Conservation (phyloP, 1,139 yeast genomes). For the Suhomyces taliae region DNA sequence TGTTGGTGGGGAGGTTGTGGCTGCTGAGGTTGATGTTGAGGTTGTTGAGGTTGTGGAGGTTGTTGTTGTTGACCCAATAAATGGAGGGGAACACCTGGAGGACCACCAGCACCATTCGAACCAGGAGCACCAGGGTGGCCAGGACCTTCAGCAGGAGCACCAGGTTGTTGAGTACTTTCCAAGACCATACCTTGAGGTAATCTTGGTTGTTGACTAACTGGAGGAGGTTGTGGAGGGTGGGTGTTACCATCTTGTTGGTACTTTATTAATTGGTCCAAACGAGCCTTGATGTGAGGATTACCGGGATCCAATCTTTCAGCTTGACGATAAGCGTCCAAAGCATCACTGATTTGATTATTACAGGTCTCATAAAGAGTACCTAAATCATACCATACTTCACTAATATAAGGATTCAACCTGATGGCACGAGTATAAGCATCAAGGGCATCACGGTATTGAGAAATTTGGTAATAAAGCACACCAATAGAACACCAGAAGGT, state of each 20-base stretch:
- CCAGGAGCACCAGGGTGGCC: conserved; percentile 8
- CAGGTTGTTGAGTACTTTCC: conserved; percentile 43
- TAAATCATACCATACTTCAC: conserved; percentile 98
- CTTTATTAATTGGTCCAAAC: conserved; percentile 80
- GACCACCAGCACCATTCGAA: conserved; percentile 6
- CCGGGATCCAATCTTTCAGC: conserved; percentile 95
- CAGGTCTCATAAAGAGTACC: conserved; percentile 97
- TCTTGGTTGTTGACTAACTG: conserved; percentile 58
- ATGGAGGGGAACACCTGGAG: conserved; percentile 11
- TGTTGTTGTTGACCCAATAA: conserved; percentile 7
- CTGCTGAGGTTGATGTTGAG: background rate
- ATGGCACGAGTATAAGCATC: conserved; percentile 98
- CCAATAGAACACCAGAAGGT: conserved; percentile 99
- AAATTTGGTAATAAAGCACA: conserved; percentile 90
- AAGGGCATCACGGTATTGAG: conserved; percentile 93
- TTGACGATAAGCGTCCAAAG: conserved; percentile 93
- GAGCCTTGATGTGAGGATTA: conserved; percentile 89
- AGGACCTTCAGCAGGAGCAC: conserved; percentile 11
- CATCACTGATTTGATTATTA: conserved; percentile 91
- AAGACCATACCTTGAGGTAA: conserved; percentile 62
- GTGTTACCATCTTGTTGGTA: conserved; percentile 75
- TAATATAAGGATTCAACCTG: conserved; percentile 88
- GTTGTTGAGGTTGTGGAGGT: conserved; percentile 23
- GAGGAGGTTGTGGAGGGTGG: conserved; percentile 67
- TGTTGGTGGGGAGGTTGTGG: conserved; percentile 27